Evolutionary conservation across 805 yeast species (phyloP).

Genomic region (Nakazawaea wickerhamii): DNA sequence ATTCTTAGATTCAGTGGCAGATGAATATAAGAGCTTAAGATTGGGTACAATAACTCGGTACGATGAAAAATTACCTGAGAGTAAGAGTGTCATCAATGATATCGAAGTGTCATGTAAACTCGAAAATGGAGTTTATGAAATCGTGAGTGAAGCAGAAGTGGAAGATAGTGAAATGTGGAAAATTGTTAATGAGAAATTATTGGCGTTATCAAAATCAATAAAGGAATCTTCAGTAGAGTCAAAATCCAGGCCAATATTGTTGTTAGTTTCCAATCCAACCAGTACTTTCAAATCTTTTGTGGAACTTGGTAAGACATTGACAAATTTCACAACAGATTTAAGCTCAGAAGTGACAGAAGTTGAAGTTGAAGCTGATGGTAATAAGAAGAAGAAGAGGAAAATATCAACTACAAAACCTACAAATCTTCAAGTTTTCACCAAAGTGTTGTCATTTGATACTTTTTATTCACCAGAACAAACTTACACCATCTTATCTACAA

Average conservation of each 20-base stretch:
- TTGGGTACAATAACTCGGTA: slow-evolving; percentile 34
- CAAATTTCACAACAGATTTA: slow-evolving; percentile 38
- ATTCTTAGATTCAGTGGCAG: slow-evolving; percentile 36
- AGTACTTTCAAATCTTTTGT: slow-evolving; percentile 38
- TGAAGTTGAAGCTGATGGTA: slow-evolving; percentile 15
- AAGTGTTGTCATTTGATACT: slow-evolving; percentile 36
- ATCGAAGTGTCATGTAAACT: not conserved
- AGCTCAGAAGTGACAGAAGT: slow-evolving; percentile 17
- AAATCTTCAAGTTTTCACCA: slow-evolving; percentile 22
- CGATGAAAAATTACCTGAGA: not conserved
- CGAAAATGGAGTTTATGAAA: slow-evolving; percentile 4
- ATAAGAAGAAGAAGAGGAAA: slow-evolving; percentile 23
- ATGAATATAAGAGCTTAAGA: slow-evolving; percentile 41
- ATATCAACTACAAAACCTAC: slow-evolving; percentile 5
- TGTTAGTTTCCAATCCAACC: slow-evolving; percentile 45
- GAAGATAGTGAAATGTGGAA: slow-evolving; percentile 4
- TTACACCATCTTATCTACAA: slow-evolving; percentile 26
- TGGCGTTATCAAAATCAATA: not conserved
- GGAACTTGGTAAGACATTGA: slow-evolving; percentile 40
- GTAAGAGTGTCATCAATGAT: not conserved
- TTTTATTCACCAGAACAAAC: slow-evolving; percentile 31
- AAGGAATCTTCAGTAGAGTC: slow-evolving; percentile 13
- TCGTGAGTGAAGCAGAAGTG: not conserved
- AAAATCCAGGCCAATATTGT: slow-evolving; percentile 41
- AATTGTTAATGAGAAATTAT: not conserved